Evolutionary conservation across 164 flowering plant genomes (phyloP), one percentile per base, ranked within the genome.

Genomic region (Cinnamomum chago): DNA sequence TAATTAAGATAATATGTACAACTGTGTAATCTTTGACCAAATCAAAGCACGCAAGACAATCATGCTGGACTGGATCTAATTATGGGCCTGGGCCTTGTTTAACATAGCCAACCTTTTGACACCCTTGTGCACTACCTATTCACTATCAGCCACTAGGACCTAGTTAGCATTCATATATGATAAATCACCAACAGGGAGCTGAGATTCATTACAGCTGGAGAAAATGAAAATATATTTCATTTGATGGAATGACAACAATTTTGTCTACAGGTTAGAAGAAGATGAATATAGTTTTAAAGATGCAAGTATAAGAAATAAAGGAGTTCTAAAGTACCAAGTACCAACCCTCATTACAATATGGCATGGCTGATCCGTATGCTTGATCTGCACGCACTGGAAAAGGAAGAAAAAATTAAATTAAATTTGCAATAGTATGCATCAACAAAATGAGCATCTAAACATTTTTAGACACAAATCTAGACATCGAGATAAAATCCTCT

Each of bases 281-380:
- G 18, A 14, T 18, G 18, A 55, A 55, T 55, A 55, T 55, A 55
- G 60, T 14, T 3, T 55, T 55, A 55, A 18, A 55, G 20, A 18
- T 55, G 17, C 60, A 55, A 55, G n/a, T 18, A 55, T 55, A 55
- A 55, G 6, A 14, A 3, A 55, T 14, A 14, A 55, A 14, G 60
- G n/a, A 30, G 33, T 5, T 22, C 35, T 1, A 11, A 47, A 20
- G 55, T 71, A 81, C 93, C 6, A 69, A 94, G 55, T 71, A 81
- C 93, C 9, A 70, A 94, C 98, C 98, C 65, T 90, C 86, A 83
- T 79, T 66, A 85, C 83, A 79, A 88, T 85, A 24, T 79, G 83
- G 72, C 89, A 85, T 83, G 89, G 88, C 79, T 89, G 82, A 80
- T 82, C 84, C 23, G 81, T 68, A 50, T 83, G 27, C 60, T 80